Conservation (phyloP, 2,329 filamentous ascomycete species). For the Penicillium sp. region DNA sequence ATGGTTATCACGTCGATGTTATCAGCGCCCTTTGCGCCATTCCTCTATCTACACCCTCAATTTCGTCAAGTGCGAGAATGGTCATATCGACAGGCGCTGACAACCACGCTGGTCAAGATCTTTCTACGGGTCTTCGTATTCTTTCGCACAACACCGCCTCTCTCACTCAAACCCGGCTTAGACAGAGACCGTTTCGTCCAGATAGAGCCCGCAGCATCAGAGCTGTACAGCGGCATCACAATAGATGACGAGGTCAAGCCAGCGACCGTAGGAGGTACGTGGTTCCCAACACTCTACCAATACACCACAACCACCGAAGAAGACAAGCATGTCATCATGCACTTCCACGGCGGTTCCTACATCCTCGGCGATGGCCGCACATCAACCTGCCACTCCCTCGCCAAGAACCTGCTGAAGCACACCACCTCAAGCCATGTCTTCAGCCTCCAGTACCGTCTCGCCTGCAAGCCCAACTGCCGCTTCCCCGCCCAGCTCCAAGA, state of each 20-base stretch:
- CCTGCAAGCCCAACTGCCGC: slow-evolving; percentile 11
- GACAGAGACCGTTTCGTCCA: slow-evolving; percentile 13
- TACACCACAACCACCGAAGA: slow-evolving; percentile 6
- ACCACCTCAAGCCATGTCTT: slow-evolving; percentile 10
- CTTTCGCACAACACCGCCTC: slow-evolving; percentile 10
- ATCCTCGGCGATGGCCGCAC: slow-evolving; percentile 13
- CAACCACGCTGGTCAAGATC: slow-evolving; percentile 4
- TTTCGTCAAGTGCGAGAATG: slow-evolving; percentile 12
- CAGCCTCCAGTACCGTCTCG: slow-evolving; percentile 18
- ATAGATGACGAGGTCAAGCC: slow-evolving; percentile 10
- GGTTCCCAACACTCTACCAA: slow-evolving; percentile 12
- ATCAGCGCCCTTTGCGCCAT: background rate
- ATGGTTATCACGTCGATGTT: slow-evolving; percentile 3
- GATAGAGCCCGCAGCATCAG: slow-evolving; percentile 8
- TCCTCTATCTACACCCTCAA: slow-evolving; percentile 2
- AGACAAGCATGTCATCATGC: slow-evolving; percentile 12
- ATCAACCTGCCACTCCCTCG: slow-evolving; percentile 9
- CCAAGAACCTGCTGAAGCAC: slow-evolving; percentile 7
- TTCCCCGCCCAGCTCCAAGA: slow-evolving; percentile 25
- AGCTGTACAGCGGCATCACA: slow-evolving; percentile 6
- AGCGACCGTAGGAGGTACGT: slow-evolving; percentile 11
- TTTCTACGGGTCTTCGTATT: slow-evolving; percentile 10
- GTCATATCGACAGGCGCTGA: slow-evolving; percentile 14
- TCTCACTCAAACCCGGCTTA: slow-evolving; percentile 11
- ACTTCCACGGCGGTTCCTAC: slow-evolving; percentile 17